Percentiles rank a stretch among this genome's conserved stretches.
phyloP scores from a whole-genome alignment of 495 filamentous ascomycete species.

The Viridothelium virens region DNA sequence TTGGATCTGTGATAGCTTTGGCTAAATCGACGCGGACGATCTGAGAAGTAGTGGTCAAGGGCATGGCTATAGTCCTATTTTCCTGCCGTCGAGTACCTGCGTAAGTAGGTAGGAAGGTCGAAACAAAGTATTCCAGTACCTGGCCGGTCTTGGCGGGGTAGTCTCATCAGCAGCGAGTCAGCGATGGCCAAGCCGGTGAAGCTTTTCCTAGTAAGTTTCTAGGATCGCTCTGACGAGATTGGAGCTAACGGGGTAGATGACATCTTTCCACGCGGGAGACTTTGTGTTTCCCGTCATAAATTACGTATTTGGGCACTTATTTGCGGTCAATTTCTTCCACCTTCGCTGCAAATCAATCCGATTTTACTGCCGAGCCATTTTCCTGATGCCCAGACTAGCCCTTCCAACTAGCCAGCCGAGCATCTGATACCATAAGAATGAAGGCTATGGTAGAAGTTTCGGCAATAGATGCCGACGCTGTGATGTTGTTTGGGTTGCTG shows the following conservation, averaged over 20 bases:
- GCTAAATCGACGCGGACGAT: background rate
- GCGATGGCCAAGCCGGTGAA: background rate
- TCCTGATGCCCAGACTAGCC: background rate
- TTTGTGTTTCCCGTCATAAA: background rate
- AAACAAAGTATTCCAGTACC: background rate
- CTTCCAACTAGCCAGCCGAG: no score
- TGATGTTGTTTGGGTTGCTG: background rate
- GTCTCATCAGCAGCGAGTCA: background rate
- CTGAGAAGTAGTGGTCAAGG: background rate
- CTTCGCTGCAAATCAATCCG: background rate
- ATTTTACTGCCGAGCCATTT: background rate
- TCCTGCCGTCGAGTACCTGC: no score
- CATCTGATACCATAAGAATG: no score
- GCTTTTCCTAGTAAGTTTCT: background rate
- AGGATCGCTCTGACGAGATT: background rate
- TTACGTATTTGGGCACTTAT: background rate
- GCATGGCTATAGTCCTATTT: no score
- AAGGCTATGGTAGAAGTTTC: background rate
- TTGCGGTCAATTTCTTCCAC: background rate
- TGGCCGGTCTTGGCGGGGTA: background rate
- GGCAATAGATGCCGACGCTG: background rate
- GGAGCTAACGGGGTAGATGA: background rate
- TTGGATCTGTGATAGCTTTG: background rate
- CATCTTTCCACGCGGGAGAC: background rate
- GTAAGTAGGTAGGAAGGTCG: background rate